phyloP scores from a whole-genome alignment of 805 yeast species.

The Nakazawaea peltata region DNA sequence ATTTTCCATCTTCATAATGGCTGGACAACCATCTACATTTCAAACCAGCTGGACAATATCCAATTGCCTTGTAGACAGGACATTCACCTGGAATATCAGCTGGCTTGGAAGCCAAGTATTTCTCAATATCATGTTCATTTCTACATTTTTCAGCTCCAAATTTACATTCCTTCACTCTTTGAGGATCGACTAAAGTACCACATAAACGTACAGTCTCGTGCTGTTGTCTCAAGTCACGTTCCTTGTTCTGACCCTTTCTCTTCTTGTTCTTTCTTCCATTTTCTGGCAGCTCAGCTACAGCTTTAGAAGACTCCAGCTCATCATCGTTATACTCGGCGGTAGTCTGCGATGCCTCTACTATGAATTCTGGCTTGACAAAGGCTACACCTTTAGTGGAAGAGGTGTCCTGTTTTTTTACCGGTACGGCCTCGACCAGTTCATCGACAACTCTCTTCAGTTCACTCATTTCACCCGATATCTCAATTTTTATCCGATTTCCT shows the following conservation, averaged over 20 bases:
- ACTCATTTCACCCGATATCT: background rate
- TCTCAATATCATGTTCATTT: slow-evolving; percentile 64
- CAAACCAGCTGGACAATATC: slow-evolving; percentile 87
- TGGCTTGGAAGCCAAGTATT: slow-evolving; percentile 58
- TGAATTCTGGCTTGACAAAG: slow-evolving; percentile 63
- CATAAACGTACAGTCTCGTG: slow-evolving; percentile 63
- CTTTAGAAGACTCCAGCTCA: slow-evolving; percentile 35
- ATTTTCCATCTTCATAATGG: slow-evolving; percentile 45
- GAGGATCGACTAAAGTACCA: slow-evolving; percentile 50
- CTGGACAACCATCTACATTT: slow-evolving; percentile 87
- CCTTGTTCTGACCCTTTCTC: slow-evolving; percentile 79
- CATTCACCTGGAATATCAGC: slow-evolving; percentile 70
- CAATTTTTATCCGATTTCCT: too few relatives aligned
- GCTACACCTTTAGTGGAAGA: slow-evolving; percentile 56
- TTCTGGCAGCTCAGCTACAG: slow-evolving; percentile 21
- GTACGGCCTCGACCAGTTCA: slow-evolving; percentile 1
- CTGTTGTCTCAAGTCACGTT: slow-evolving; percentile 64
- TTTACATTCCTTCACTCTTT: slow-evolving; percentile 35
- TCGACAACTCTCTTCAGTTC: slow-evolving; percentile 7
- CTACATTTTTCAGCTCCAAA: slow-evolving; percentile 69
- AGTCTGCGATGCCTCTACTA: slow-evolving; percentile 22
- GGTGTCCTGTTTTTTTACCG: slow-evolving; percentile 15
- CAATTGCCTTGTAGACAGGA: slow-evolving; percentile 76
- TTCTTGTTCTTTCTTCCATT: slow-evolving; percentile 28
- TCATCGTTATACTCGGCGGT: slow-evolving; percentile 29